Evolutionary conservation across 2,329 filamentous ascomycete genomes (phyloP), one percentile per base, ranked within the genome.

Genomic region (Colletotrichum lini): DNA sequence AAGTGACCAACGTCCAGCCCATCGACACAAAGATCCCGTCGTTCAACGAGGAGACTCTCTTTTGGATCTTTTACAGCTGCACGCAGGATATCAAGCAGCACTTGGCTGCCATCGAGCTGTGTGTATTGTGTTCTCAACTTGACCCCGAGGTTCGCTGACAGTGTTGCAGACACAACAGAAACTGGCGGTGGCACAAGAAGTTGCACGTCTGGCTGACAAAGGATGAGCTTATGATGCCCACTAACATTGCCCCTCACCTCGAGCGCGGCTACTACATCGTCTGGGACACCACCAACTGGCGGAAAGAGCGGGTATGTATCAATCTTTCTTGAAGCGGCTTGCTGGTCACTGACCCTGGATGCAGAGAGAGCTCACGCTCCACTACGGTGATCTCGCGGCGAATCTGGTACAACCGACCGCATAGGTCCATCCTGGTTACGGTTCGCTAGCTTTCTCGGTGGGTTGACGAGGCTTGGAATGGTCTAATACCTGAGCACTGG

Each of bases 111-210:
- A 82, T 86, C 50, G 89, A 92, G 78, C 82, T 92, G 89, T 92
- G 81, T 80, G 88, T 74, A 38, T 35, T 21, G 12, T 18, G 8
- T n/a, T 16, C 18, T 2, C 23, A 15, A 45, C 40, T 12, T 15
- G 30, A 23, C 18, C 15, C 21, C 16, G 16, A 12, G 15, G n/a
- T 23, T 8, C 35, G 35, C 21, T 63, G 58, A 35, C 65, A 16
- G 26, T 35, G 35, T 35, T 15, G 10, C 68, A 92, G 90, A 53
- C 88, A 89, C 75, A 87, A 86, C 70, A 86, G 90, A 23, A 91
- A 91, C 78, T 92, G 90, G 90, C 84, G 90, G 72, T 92, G 90
- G 87, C 90, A 92, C 78, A 91, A 91, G 82, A 90, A 90, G 78
- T 80, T 90, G 30, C 88, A 90, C 74, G 80, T 91, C 30, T 92